phyloP scores from a whole-genome alignment of 2,329 filamentous ascomycete species.

The Pyricularia pennisetigena region DNA sequence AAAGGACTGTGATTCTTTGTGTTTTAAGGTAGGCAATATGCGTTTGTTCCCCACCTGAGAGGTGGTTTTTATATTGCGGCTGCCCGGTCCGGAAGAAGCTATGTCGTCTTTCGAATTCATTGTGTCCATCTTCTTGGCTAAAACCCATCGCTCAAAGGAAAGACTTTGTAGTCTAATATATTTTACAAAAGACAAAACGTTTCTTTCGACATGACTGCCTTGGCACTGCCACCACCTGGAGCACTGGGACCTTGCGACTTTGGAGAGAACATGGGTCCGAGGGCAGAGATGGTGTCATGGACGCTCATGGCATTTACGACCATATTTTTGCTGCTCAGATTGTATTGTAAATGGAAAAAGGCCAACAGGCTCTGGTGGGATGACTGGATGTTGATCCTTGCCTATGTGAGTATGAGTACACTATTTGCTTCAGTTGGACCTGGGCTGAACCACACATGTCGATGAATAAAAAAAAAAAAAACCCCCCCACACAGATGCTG shows the following conservation, averaged over 20 bases:
- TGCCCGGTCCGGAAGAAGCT: too few relatives aligned
- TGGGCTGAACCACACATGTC: neutral
- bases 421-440: neutral
- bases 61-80: too few relatives aligned
- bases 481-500: neutral
- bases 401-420: neutral
- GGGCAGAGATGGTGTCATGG: conserved; percentile 7
- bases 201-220: too few relatives aligned
- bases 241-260: neutral
- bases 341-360: conserved; percentile 16
- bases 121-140: too few relatives aligned
- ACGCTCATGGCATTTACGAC: conserved; percentile 9
- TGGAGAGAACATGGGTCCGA: neutral
- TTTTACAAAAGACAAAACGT: too few relatives aligned
- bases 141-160: too few relatives aligned
- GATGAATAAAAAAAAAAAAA: neutral
- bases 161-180: too few relatives aligned
- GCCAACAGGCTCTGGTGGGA: conserved; percentile 1
- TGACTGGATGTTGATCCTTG: neutral
- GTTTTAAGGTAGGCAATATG: too few relatives aligned
- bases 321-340: conserved; percentile 13
- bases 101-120: too few relatives aligned
- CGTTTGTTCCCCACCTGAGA: too few relatives aligned
- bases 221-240: neutral
- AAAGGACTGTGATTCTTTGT: too few relatives aligned